A percentile compares a stretch with the other conserved stretches of the same genome.
Conservation (phyloP, 192 early-diverging fungal genomes). For the Backusella sp. region DNA sequence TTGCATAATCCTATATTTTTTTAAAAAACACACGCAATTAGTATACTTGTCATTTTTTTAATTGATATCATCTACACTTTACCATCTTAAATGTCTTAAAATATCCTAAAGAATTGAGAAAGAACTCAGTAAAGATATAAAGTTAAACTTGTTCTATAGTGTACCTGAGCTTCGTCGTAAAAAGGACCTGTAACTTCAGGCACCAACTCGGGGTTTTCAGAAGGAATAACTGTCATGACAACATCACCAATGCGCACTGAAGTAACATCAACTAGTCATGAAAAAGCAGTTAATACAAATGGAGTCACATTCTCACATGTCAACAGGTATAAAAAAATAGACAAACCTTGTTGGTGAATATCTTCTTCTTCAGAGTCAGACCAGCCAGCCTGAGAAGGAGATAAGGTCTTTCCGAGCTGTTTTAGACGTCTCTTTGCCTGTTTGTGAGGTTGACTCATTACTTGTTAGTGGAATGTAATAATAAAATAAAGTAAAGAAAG, state of each 20-base stretch:
- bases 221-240: constrained; percentile 42
- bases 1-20: constrained; percentile 73
- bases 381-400: constrained; percentile 25
- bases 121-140: not conserved
- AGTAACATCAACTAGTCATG: constrained; percentile 33
- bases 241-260: constrained; percentile 60
- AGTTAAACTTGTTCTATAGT: not conserved
- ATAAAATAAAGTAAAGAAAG: not conserved
- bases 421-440: constrained; percentile 32
- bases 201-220: constrained; percentile 50
- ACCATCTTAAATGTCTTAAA: constrained; percentile 42
- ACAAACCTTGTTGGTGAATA: constrained; percentile 27
- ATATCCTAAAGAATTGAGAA: constrained; percentile 24
- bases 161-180: constrained; percentile 56
- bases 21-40: not conserved
- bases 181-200: constrained; percentile 49
- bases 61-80: not conserved
- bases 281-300: not conserved
- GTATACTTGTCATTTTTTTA: not conserved
- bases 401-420: constrained; percentile 30
- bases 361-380: constrained; percentile 37
- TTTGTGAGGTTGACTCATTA: constrained; percentile 10
- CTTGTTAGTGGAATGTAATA: not conserved
- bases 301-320: not conserved
- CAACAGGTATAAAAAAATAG: too few species aligned